Conservation (phyloP, 2,329 filamentous ascomycete species). For the Phyllosticta paracitricarpa region DNA sequence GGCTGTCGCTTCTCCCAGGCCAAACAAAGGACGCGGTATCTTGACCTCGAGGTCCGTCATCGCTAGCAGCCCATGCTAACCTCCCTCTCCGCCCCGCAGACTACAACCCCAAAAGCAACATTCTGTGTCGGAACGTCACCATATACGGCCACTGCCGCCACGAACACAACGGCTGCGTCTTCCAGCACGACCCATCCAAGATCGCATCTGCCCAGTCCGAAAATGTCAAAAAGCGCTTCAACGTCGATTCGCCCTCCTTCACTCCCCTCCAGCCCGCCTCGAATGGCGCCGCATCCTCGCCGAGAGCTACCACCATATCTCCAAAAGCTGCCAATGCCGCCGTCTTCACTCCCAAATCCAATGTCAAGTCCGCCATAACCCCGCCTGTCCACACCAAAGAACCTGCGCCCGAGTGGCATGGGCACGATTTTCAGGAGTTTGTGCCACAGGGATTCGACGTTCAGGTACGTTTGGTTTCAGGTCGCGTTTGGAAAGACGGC, state of each 20-base stretch:
- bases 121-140: slow-evolving; percentile 80
- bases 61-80: neutral
- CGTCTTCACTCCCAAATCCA: slow-evolving; percentile 65
- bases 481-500: neutral
- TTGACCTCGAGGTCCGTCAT: neutral
- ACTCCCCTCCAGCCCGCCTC: slow-evolving; percentile 54
- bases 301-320: slow-evolving; percentile 69
- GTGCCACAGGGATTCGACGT: slow-evolving; percentile 46
- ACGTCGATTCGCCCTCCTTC: slow-evolving; percentile 93
- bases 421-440: slow-evolving; percentile 41
- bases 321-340: slow-evolving; percentile 85
- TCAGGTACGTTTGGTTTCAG: slow-evolving; percentile 30
- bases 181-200: slow-evolving; percentile 74
- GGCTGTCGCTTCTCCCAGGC: slow-evolving; percentile 10
- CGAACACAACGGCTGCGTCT: slow-evolving; percentile 73
- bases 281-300: slow-evolving; percentile 36
- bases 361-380: slow-evolving; percentile 13
- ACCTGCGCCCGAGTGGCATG: slow-evolving; percentile 37
- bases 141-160: slow-evolving; percentile 92
- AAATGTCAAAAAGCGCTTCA: slow-evolving; percentile 63
- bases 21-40: slow-evolving; percentile 11
- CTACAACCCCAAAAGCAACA: slow-evolving; percentile 52
- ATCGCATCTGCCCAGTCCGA: slow-evolving; percentile 40
- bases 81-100: slow-evolving; percentile 6
- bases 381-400: slow-evolving; percentile 36